Evolutionary conservation across 1,139 yeast species (phyloP).

Genomic region (Candida tetrigidarum): DNA sequence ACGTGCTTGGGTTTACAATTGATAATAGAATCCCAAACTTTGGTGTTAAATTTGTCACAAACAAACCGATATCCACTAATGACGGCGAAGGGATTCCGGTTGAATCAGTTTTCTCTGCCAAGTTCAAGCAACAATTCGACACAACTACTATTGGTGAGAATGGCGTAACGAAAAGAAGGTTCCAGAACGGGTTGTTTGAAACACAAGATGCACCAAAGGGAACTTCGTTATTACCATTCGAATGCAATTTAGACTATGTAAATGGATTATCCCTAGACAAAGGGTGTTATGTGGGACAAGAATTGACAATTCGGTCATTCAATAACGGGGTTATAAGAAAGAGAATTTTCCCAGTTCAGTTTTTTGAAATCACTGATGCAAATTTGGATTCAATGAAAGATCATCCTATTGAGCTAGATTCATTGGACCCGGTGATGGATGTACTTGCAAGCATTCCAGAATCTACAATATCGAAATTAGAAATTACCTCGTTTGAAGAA

Average conservation of each 20-base stretch:
- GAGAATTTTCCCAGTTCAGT: conserved; percentile 74
- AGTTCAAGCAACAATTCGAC: conserved; percentile 29
- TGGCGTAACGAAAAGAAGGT: conserved; percentile 51
- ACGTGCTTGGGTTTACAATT: conserved; percentile 41
- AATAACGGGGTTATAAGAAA: conserved; percentile 84
- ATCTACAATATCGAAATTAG: conserved; percentile 27
- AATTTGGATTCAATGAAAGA: conserved; percentile 18
- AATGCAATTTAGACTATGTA: conserved; percentile 78
- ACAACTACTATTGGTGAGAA: conserved; percentile 24
- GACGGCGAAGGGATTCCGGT: conserved; percentile 18
- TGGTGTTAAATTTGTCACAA: conserved; percentile 69
- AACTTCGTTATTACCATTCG: conserved; percentile 71
- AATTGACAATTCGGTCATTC: conserved; percentile 84
- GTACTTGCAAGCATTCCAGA: conserved; percentile 22
- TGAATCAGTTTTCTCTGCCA: conserved; percentile 28
- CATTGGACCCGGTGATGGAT: conserved; percentile 22
- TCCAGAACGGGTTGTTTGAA: conserved; percentile 69
- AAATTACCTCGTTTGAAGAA: conserved; percentile 26
- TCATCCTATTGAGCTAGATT: conserved; percentile 22
- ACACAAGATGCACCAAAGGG: conserved; percentile 49
- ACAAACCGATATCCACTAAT: conserved; percentile 20
- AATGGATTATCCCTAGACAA: conserved; percentile 85
- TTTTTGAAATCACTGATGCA: conserved; percentile 35
- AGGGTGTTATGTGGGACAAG: conserved; percentile 98
- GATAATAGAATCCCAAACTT: conserved; percentile 76